These are phyloP conservation scores for Kwoniella dendrophila DNA, from an alignment of 768 basidiomycete species.

Conservation along the genomic window DNA sequence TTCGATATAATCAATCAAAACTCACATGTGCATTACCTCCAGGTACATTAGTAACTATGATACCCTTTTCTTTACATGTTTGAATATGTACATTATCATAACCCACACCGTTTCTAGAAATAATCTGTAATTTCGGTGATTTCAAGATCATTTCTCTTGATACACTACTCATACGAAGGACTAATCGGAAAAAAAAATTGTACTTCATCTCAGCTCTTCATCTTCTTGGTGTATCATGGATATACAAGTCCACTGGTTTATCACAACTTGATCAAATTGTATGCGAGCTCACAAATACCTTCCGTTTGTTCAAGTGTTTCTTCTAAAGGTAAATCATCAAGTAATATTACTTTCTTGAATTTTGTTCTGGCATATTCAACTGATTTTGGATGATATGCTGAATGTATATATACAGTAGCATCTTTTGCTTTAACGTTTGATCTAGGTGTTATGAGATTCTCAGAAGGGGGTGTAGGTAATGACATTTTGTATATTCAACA, in stretches of 20 bases:
- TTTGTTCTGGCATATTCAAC: conserved; percentile 38
- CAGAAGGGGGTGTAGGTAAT: conserved; percentile 19
- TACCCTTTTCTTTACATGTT: conserved; percentile 31
- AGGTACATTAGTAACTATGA: conserved; percentile 44
- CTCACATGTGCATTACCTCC: conserved; percentile 50
- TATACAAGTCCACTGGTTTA: too few relatives aligned
- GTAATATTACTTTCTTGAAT: conserved; percentile 35
- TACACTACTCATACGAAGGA: conserved; percentile 36
- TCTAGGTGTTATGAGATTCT: background rate
- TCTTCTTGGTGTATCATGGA: background rate
- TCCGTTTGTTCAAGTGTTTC: conserved; percentile 37
- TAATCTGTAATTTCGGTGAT: conserved; percentile 33
- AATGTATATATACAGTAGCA: conserved; percentile 44
- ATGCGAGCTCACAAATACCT: conserved; percentile 42
- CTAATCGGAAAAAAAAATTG: conserved; percentile 10
- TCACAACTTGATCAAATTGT: too few relatives aligned
- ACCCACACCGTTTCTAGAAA: conserved; percentile 45
- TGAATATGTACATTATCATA: conserved; percentile 45
- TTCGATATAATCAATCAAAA: background rate
- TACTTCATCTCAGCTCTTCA: background rate
- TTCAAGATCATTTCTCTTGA: conserved; percentile 18
- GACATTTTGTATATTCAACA: background rate
- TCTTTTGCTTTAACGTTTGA: conserved; percentile 14
- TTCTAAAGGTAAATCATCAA: conserved; percentile 27
- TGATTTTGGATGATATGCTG: conserved; percentile 43